Base-by-base conservation (phyloP, 1,284 basidiomycete species). In the Moesziomyces sp. region DNA sequence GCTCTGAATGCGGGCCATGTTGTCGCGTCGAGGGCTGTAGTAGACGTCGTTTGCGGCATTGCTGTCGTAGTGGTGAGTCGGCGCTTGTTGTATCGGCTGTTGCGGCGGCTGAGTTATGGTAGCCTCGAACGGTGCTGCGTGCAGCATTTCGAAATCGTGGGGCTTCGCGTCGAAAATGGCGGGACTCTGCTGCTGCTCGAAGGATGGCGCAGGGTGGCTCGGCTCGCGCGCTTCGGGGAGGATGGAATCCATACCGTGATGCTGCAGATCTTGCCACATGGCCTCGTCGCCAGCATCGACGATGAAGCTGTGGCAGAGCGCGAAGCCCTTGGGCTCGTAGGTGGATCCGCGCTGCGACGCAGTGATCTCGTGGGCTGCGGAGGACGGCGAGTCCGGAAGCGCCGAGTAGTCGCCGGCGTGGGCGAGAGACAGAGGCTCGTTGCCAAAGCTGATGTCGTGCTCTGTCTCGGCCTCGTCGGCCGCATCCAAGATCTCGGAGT, bases 221-320 rank as follows among this genome's bases (percentile, higher is more conserved):
- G 54, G 33, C 10, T 68, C 57, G 8, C 56, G 51, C 47, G 59
- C 51, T 38, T 60, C 59, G 18, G 59, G 59, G 38, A 52, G 45
- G 45, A 60, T 49, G 7, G 38, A 46, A 21, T 60, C 58, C 40
- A 59, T 52, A 2, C 19, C 64, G 40, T 59, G 63, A 18, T 60
- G 65, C 23, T 61, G 67, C 48, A 70, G 24, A 24, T 70, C 61
- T 13, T 54, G 62, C 68, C 68, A 70, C 53, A 65, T 61, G 43
- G 51, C 54, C 38, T 70, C 68, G 21, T 70, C 68, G 24, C 57
- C 54, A n/a, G 52, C 59, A 48, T 63, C 59, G 5, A 63, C 33
- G 38, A 64, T 61, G 50, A 66, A 62, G 63, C 57, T 63, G 55
- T 65, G 58, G 26, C 57, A 56, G 6, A 58, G 49, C 21, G 55